Evolutionary conservation across 768 basidiomycete genomes (phyloP).

Genomic region (Mycena kentingensis): DNA sequence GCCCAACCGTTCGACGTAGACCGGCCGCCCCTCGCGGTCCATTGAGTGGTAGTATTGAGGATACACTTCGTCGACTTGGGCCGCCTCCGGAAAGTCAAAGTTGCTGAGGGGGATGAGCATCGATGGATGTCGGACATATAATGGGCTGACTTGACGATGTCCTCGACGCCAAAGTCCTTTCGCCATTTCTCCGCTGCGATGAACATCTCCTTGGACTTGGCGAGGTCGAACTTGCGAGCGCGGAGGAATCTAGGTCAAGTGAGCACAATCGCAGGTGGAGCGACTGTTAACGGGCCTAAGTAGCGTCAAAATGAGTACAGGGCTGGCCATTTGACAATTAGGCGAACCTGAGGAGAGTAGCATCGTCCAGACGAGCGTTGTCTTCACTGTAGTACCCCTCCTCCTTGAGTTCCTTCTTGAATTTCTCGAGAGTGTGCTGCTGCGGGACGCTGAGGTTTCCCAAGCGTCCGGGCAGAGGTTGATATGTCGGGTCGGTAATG

Average conservation of each 20-base stretch:
- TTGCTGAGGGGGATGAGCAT: conserved; percentile 46
- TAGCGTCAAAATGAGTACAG: not conserved
- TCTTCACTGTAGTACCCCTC: conserved; percentile 62
- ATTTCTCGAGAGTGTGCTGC: conserved; percentile 64
- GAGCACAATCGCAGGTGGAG: too few species aligned
- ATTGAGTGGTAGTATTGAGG: conserved; percentile 96
- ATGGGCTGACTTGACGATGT: conserved; percentile 60
- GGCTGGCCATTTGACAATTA: not conserved
- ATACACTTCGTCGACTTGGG: conserved; percentile 86
- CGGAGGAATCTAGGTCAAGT: conserved; percentile 77
- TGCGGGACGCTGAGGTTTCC: conserved; percentile 75
- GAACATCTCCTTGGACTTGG: conserved; percentile 83
- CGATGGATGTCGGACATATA: not conserved
- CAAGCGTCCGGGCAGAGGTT: conserved; percentile 68
- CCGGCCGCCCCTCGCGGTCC: conserved; percentile 83
- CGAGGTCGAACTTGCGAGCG: conserved; percentile 89
- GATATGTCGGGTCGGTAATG: conserved; percentile 65
- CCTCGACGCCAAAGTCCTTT: conserved; percentile 79
- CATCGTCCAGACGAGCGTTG: conserved; percentile 62
- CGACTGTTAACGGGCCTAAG: too few species aligned
- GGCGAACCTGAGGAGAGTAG: conserved; percentile 63
- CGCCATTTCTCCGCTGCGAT: conserved; percentile 85
- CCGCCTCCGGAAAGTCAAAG: conserved; percentile 86
- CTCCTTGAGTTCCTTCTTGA: conserved; percentile 63
- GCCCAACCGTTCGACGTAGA: conserved; percentile 94